Evolutionary conservation across 345 rosid genomes (phyloP).

Genomic region (Psidium friedrichsthalianum): DNA sequence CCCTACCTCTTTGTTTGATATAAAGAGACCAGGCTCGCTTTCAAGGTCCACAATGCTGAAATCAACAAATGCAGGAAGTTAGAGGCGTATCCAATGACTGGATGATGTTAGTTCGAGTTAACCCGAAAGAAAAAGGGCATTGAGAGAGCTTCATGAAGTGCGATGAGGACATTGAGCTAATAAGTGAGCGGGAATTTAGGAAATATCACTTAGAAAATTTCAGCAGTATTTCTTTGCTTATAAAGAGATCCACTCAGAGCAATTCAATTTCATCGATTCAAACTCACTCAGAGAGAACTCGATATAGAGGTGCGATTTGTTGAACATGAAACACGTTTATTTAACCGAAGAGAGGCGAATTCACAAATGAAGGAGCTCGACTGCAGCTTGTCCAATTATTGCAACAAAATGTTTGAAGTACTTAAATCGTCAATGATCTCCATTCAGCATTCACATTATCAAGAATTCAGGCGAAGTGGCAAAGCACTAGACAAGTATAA

Average conservation of each 20-base stretch:
- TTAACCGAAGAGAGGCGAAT: background rate
- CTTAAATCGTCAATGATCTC: background rate
- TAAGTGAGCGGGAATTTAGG: background rate
- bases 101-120: background rate
- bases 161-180: background rate
- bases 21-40: slow-evolving; percentile 78
- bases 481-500: background rate
- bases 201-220: background rate
- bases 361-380: background rate
- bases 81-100: background rate
- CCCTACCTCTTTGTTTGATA: slow-evolving; percentile 64
- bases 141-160: background rate
- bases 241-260: background rate
- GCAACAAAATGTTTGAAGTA: background rate
- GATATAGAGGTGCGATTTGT: background rate
- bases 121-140: background rate
- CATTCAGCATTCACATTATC: background rate
- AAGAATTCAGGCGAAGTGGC: background rate
- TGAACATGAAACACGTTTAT: background rate
- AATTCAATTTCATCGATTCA: background rate
- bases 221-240: background rate
- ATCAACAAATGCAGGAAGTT: background rate
- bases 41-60: slow-evolving; percentile 82
- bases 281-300: background rate
- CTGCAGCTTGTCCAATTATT: background rate